Conservation (phyloP, 192 early-diverging fungal species). For the Mortierella claussenii region DNA sequence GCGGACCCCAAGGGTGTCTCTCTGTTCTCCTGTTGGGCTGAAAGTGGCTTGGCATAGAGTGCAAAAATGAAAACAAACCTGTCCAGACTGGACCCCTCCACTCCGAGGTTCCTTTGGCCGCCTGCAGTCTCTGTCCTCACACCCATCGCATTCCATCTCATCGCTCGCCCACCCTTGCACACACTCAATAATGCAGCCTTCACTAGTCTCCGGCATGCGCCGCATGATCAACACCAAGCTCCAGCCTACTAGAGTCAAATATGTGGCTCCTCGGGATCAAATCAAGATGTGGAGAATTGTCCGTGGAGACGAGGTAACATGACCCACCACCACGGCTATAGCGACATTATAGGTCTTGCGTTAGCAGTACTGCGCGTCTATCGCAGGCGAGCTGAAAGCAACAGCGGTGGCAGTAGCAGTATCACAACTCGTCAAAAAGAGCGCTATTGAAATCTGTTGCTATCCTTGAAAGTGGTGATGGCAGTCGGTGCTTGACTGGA, state of each 20-base stretch:
- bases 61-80: slow-evolving; percentile 21
- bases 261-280: slow-evolving; percentile 53
- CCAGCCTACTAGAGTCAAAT: slow-evolving; percentile 50
- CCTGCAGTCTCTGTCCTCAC: neutral
- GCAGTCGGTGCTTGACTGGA: no score
- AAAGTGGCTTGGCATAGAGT: slow-evolving; percentile 21
- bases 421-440: no score
- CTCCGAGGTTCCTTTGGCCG: neutral
- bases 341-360: no score
- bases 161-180: no score
- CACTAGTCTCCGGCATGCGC: slow-evolving; percentile 39
- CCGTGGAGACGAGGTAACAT: slow-evolving; percentile 66
- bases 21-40: no score
- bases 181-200: slow-evolving; percentile 50
- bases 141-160: neutral
- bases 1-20: no score
- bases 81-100: neutral
- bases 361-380: no score
- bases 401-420: no score
- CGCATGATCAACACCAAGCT: slow-evolving; percentile 53
- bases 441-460: no score
- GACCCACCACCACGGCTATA: no score
- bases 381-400: no score
- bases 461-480: no score
- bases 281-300: slow-evolving; percentile 70